These are phyloP conservation scores for Pleurotus ostreatus DNA, from an alignment of 768 basidiomycete genomes.

Conservation along the genomic window DNA sequence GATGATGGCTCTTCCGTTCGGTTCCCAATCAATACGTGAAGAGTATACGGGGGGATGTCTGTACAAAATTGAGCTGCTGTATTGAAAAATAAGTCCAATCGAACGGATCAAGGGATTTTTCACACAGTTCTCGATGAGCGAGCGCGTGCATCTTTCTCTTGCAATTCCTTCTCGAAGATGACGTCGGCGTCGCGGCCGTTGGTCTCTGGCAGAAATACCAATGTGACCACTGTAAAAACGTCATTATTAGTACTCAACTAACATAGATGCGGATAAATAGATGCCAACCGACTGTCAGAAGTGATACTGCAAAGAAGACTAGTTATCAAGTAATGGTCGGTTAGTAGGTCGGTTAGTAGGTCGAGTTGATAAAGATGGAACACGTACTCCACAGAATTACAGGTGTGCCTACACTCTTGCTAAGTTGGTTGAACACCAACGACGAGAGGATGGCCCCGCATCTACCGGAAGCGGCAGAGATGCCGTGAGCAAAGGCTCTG, in stretches of 20 bases:
- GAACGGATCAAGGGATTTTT: no score
- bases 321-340: background rate
- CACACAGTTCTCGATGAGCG: no score
- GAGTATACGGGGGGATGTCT: no score
- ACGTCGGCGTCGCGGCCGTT: slow-evolving; percentile 47
- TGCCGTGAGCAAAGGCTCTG: slow-evolving; percentile 5
- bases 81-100: no score
- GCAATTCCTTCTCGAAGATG: slow-evolving; percentile 25
- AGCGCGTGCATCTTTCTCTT: background rate
- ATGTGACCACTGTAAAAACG: slow-evolving; percentile 19
- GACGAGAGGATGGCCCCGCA: slow-evolving; percentile 51
- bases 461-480: background rate
- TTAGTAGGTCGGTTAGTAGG: no score
- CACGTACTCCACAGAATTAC: slow-evolving; percentile 58
- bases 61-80: no score
- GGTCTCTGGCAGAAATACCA: slow-evolving; percentile 46
- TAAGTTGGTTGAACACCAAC: slow-evolving; percentile 53
- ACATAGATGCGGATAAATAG: background rate
- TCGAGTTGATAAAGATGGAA: background rate
- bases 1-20: no score
- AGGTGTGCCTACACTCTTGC: slow-evolving; percentile 44
- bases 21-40: no score
- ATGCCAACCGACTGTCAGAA: slow-evolving; percentile 29
- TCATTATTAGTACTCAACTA: no score
- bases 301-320: slow-evolving; percentile 55